Evolutionary conservation across 257 asterid species (phyloP), one percentile per base, ranked within the genome.

Genomic region (Mitragyna speciosa): DNA sequence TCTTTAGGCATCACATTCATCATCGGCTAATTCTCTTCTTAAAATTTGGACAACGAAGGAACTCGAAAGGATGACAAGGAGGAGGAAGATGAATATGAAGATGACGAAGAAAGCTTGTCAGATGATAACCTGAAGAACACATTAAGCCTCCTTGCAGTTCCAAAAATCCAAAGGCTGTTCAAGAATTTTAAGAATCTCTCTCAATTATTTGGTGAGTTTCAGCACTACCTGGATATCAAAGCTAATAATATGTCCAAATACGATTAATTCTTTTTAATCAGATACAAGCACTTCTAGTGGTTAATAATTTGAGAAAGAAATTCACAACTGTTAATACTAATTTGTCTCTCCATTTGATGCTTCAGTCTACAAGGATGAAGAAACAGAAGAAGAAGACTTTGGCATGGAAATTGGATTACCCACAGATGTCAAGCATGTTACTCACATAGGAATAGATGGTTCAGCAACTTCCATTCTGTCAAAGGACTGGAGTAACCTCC

Each of bases 401-500:
- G 88, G 87, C 72, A 93, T 92, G 92, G 93, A 93, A 52, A 92
- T 92, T 17, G 97, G 97, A 79, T 72, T 76, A 11, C 98, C 98
- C 6, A 94, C 95, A 70, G 89, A 94, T 85, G 96, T 94, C 77
- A 94, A 94, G 86, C 98, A 94, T 79, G 96, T 92, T 69, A 94
- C 96, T 75, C 98, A 92, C 92, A 91, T 94, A 67, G 97, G 98
- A 66, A 69, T 92, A 83, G 96, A 93, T 82, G 96, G 97, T n/a
- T 85, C 92, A 59, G 81, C 93, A 33, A 89, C 86, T 75, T 90
- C 98, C n/a, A 87, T 93, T 84, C 90, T 91, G 79, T 84, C 96
- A 22, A 85, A 83, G 79, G 86, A 88, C 14, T 90, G 98, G 97
- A 80, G 84, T 72, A 43, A 79, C 78, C 85, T 85, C 47, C 70